Evolutionary conservation across 2,329 filamentous ascomycete species (phyloP).

Genomic region (Fusarium concolor): DNA sequence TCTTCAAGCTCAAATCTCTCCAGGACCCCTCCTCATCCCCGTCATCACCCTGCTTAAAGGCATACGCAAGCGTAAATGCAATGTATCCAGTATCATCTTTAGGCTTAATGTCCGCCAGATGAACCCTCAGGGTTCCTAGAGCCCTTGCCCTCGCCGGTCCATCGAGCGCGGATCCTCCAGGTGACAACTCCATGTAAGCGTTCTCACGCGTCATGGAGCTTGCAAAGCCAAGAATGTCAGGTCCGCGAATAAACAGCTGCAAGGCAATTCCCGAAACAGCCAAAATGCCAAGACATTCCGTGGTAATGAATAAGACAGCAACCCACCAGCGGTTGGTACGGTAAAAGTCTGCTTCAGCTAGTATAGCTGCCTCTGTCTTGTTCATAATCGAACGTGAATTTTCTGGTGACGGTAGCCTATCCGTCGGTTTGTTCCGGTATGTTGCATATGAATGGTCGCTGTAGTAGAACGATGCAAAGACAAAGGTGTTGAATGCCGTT

Average conservation of each 20-base stretch:
- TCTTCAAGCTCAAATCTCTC: no score
- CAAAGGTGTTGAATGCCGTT: no score
- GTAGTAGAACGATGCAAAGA: no score
- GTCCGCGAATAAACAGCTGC: slow-evolving; percentile 2
- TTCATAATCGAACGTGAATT: no score
- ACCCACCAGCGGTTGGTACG: slow-evolving; percentile 3
- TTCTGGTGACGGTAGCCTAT: no score
- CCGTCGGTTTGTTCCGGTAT: no score
- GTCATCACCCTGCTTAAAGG: no score
- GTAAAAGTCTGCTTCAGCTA: no score
- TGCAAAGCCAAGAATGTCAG: slow-evolving; percentile 23
- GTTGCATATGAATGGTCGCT: no score
- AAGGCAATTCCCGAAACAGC: slow-evolving; percentile 4
- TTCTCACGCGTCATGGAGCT: slow-evolving; percentile 28
- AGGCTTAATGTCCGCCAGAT: slow-evolving; percentile 11
- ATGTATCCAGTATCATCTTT: slow-evolving; percentile 7
- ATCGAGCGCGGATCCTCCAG: slow-evolving; percentile 12
- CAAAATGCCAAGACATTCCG: background rate
- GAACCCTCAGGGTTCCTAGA: slow-evolving; percentile 2
- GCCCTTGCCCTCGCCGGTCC: slow-evolving; percentile 12
- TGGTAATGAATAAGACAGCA: background rate
- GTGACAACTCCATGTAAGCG: background rate
- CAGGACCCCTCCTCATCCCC: no score
- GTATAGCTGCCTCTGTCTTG: no score
- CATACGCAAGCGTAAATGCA: background rate